Evolutionary conservation across 345 rosid genomes (phyloP).

Genomic region (Iberis pinnata): DNA sequence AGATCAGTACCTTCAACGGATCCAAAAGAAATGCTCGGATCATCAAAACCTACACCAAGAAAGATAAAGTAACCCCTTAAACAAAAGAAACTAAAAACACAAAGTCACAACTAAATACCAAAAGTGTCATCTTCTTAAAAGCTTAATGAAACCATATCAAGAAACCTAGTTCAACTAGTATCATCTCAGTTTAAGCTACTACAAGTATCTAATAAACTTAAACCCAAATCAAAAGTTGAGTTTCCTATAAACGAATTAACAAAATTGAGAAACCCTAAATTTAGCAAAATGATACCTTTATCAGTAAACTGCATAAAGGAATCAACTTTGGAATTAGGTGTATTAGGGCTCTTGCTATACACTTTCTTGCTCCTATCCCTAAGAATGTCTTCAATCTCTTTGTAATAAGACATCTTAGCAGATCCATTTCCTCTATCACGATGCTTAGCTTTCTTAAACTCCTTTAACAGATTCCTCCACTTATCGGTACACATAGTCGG

Average conservation of each 20-base stretch:
- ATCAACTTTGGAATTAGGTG: constrained; percentile 65
- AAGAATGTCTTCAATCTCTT: constrained; percentile 94
- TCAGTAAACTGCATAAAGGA: constrained; percentile 83
- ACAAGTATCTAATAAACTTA: too few relatives aligned
- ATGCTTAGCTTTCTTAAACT: constrained; percentile 86
- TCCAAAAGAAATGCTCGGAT: constrained; percentile 74
- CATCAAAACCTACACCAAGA: constrained; percentile 79
- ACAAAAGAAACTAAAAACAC: constrained; percentile 2
- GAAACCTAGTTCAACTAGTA: neutral
- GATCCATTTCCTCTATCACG: constrained; percentile 74
- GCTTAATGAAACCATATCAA: too few relatives aligned
- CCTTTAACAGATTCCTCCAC: constrained; percentile 97
- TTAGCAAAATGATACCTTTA: constrained; percentile 64
- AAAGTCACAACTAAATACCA: constrained; percentile 10
- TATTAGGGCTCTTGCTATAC: constrained; percentile 49
- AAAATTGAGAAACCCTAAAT: neutral
- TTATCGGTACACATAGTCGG: constrained; percentile 99
- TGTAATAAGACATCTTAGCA: constrained; percentile 86
- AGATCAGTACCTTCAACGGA: constrained; percentile 75
- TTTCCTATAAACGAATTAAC: constrained; percentile 5
- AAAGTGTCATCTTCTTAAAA: constrained; percentile 10
- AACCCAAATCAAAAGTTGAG: neutral
- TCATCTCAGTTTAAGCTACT: constrained; percentile 6
- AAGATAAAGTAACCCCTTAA: constrained; percentile 16
- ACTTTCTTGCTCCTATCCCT: constrained; percentile 66